A percentile compares a stretch with the other conserved stretches of the same genome.
Evolutionary conservation across 2,329 filamentous ascomycete genomes (phyloP).

Genomic region (Basipetospora chlamydospora): DNA sequence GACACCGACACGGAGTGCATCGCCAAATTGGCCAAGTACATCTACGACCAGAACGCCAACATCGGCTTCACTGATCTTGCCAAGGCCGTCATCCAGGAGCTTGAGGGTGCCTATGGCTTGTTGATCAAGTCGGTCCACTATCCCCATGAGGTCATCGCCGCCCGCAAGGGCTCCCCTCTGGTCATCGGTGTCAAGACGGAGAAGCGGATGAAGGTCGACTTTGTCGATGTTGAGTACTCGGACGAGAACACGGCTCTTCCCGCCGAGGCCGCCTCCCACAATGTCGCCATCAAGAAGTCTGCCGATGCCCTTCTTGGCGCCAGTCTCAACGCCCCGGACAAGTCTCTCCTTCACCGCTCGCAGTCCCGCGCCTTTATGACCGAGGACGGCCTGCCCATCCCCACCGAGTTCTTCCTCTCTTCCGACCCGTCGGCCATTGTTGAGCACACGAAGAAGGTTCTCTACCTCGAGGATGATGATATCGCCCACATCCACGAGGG

Average conservation of each 20-base stretch:
- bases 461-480: conserved; percentile 98
- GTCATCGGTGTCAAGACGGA: conserved; percentile 90
- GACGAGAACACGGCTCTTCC: conserved; percentile 73
- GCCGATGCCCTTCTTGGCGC: conserved; percentile 50
- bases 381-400: conserved; percentile 94
- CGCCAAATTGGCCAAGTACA: conserved; percentile 96
- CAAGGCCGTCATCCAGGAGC: conserved; percentile 96
- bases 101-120: conserved; percentile 93
- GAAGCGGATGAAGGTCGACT: conserved; percentile 99
- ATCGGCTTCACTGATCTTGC: conserved; percentile 93
- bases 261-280: conserved; percentile 90
- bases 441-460: conserved; percentile 99
- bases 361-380: conserved; percentile 98
- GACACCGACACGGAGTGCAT: conserved; percentile 99
- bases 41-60: conserved; percentile 85
- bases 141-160: conserved; percentile 93
- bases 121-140: conserved; percentile 98
- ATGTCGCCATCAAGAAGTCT: conserved; percentile 88
- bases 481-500: conserved; percentile 99
- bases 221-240: conserved; percentile 95
- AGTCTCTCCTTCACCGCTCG: conserved; percentile 93
- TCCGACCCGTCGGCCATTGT: conserved; percentile 97
- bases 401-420: conserved; percentile 97
- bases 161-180: conserved; percentile 93
- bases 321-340: conserved; percentile 75